Conservation (phyloP, 495 filamentous ascomycete species). For the Saxophila tyrrhenica region DNA sequence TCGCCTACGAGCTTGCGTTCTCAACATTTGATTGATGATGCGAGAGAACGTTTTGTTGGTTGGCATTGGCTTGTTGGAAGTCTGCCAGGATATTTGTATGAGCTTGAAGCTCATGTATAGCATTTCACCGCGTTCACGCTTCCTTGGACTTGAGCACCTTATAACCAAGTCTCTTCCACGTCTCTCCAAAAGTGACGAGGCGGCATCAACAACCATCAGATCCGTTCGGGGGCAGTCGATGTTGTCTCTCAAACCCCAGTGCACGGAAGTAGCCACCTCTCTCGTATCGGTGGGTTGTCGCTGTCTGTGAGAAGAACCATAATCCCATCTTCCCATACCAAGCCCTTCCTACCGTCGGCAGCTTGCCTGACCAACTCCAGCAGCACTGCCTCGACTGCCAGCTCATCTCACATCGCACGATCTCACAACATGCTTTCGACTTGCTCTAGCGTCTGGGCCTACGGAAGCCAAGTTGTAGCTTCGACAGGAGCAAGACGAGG, state of each 20-base stretch:
- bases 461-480: background rate
- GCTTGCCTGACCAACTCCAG: too few relatives aligned
- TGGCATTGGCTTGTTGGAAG: background rate
- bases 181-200: too few relatives aligned
- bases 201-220: too few relatives aligned
- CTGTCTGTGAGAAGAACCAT: too few relatives aligned
- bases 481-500: background rate
- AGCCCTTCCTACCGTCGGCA: too few relatives aligned
- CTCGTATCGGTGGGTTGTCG: too few relatives aligned
- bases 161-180: too few relatives aligned
- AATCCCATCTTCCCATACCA: too few relatives aligned
- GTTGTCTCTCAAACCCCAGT: too few relatives aligned
- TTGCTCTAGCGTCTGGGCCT: background rate
- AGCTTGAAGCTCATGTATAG: background rate
- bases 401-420: background rate
- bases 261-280: too few relatives aligned
- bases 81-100: background rate
- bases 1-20: constrained; percentile 81
- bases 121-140: background rate
- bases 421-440: background rate
- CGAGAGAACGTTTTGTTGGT: background rate
- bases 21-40: constrained; percentile 37
- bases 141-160: too few relatives aligned
- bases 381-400: background rate
- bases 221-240: too few relatives aligned